Evolutionary conservation across 2,329 filamentous ascomycete species (phyloP).

Genomic region (Penicillium italicum): DNA sequence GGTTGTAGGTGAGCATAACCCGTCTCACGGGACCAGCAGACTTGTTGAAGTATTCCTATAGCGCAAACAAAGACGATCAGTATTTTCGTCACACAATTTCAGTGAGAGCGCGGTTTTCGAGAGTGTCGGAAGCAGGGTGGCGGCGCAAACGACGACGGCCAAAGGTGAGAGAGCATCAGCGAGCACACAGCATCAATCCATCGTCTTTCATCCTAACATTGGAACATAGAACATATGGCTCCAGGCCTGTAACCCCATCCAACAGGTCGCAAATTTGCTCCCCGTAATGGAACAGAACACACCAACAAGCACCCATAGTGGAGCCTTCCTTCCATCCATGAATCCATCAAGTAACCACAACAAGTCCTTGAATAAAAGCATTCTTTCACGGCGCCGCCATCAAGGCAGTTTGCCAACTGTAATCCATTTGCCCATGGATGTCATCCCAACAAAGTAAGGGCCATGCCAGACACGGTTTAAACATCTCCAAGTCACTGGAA

Average conservation of each 20-base stretch:
- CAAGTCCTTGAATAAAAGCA: conserved; percentile 12
- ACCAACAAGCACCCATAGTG: conserved; percentile 3
- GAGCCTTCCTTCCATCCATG: conserved; percentile 2
- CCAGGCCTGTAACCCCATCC: neutral
- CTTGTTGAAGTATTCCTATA: conserved; percentile 92
- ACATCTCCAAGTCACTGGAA: conserved; percentile 8
- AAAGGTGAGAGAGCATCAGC: conserved; percentile 49
- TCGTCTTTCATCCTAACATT: conserved; percentile 1
- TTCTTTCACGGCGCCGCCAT: neutral
- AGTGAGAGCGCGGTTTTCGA: conserved; percentile 21
- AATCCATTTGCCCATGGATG: neutral
- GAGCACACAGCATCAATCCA: conserved; percentile 56
- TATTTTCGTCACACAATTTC: conserved; percentile 35
- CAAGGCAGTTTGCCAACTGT: neutral
- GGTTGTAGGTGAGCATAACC: conserved; percentile 88
- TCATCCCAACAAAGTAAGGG: neutral
- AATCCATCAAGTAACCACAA: conserved; percentile 10
- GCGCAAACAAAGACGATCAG: conserved; percentile 48
- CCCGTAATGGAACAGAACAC: neutral
- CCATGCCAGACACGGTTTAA: neutral
- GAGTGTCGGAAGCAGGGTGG: conserved; percentile 25
- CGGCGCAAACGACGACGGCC: conserved; percentile 26
- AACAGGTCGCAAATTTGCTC: neutral
- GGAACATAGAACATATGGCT: neutral
- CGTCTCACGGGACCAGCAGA: conserved; percentile 87